Base-by-base conservation (phyloP, 371 early-diverging fungal genomes). In the Mucor saturninus region DNA sequence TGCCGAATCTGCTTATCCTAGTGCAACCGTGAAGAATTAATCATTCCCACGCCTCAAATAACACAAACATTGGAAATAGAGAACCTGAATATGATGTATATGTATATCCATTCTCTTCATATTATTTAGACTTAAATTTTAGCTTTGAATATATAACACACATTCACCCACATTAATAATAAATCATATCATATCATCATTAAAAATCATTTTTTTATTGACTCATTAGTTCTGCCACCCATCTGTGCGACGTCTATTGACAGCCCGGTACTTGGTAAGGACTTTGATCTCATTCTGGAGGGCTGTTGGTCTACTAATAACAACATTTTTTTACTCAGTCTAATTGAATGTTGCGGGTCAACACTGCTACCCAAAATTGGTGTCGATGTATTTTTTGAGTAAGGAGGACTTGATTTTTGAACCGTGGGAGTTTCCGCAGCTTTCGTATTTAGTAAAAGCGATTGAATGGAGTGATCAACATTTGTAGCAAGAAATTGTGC, bases 1-100 rank as follows among this genome's bases (percentile, higher is more conserved):
- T 4, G 53, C 53, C 9, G 57, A 64, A 64, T 31, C 56, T 39
- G 61, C 64, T 10, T 68, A 68, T 56, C 69, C 69, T 60, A 48
- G 63, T 26, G 59, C 59, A 10, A 63, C 56, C 26, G 59, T 58
- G 32, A 58, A 62, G 52, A 54, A 31, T 7, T 29, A 38, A 15
- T 14, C 8, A 26, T 57, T 46, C 48, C 40, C 26, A 46, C 15
- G 46, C 37, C 39, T 15, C 32, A 53, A 35, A 21, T 38, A 35
- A 11, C 21, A 37, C 37, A 21, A 7, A 38, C 28, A 30, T 50
- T 50, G 29, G 30, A 50, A 50, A 50, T 50, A 50, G 50, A 50
- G 50, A 50, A 4, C 28, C 30, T 6, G 37, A 37, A 11, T 21
- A 53, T 53, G 53, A 50, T 53, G 38, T 53, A 37, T 37, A 51